These are phyloP conservation scores for Aureobasidium vineae DNA, from an alignment of 2,329 filamentous ascomycete genomes.

Conservation along the genomic window DNA sequence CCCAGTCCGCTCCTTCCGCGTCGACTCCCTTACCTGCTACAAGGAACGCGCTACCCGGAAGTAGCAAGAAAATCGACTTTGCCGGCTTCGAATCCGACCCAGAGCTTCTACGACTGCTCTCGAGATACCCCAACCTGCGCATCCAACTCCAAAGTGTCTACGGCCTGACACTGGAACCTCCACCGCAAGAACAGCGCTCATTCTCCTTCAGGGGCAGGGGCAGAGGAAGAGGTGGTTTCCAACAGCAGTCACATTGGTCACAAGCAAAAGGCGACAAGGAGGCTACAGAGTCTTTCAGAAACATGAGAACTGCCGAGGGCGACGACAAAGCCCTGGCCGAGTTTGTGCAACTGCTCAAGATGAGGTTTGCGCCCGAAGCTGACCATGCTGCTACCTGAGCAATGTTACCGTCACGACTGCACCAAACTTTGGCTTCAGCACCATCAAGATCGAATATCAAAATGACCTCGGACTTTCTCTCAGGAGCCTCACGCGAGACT, in stretches of 20 bases:
- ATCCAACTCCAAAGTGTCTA: constrained; percentile 39
- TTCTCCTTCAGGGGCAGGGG: constrained; percentile 19
- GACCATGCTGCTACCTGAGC: background rate
- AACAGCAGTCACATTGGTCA: constrained; percentile 39
- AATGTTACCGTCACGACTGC: background rate
- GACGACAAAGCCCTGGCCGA: constrained; percentile 43
- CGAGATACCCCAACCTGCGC: constrained; percentile 38
- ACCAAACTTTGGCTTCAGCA: background rate
- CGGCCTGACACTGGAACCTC: constrained; percentile 40
- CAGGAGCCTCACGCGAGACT: too few relatives aligned
- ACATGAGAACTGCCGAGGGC: constrained; percentile 35
- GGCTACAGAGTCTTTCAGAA: constrained; percentile 34
- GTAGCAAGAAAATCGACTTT: constrained; percentile 33
- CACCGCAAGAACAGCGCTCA: constrained; percentile 34
- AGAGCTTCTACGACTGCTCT: constrained; percentile 38
- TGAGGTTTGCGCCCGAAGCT: constrained; percentile 39
- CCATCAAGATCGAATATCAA: too few relatives aligned
- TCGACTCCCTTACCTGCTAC: constrained; percentile 3
- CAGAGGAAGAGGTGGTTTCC: constrained; percentile 30
- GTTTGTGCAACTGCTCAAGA: constrained; percentile 46
- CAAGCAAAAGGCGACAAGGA: constrained; percentile 41
- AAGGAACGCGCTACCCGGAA: background rate
- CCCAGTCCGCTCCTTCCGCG: background rate
- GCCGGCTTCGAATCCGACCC: constrained; percentile 37
- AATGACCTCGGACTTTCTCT: too few relatives aligned